Conservation (phyloP, 768 basidiomycete genomes). For the Psilocybe tampanensis region DNA sequence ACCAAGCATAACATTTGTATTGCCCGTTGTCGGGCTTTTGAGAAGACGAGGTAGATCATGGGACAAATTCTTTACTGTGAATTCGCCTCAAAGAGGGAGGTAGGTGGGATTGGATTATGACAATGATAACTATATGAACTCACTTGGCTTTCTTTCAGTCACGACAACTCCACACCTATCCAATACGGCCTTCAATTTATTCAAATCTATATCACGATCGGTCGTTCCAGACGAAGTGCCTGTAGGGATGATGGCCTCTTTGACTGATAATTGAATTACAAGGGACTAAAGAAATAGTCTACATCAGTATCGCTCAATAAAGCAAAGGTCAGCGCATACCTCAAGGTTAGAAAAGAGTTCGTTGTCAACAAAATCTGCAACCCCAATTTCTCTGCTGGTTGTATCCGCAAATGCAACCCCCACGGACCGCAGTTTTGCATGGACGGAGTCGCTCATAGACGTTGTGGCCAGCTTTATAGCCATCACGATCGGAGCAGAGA, state of each 20-base stretch:
- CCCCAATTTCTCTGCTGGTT: conserved; percentile 80
- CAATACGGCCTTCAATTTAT: conserved; percentile 82
- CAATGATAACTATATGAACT: conserved; percentile 18
- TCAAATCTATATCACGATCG: conserved; percentile 85
- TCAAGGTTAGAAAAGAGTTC: conserved; percentile 96
- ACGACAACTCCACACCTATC: conserved; percentile 91
- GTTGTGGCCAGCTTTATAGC: conserved; percentile 76
- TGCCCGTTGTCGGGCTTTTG: conserved; percentile 49
- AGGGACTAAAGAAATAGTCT: conserved; percentile 65
- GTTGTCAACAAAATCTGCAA: conserved; percentile 91
- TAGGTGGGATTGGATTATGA: not conserved
- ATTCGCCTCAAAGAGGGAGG: conserved; percentile 65
- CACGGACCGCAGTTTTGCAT: conserved; percentile 69
- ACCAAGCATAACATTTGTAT: conserved; percentile 58
- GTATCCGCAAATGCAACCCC: conserved; percentile 94
- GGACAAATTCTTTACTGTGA: conserved; percentile 74
- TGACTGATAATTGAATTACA: conserved; percentile 95
- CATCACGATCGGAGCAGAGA: conserved; percentile 86
- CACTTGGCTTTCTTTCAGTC: conserved; percentile 88
- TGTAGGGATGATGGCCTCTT: conserved; percentile 86
- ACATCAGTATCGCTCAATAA: not conserved
- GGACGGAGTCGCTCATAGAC: conserved; percentile 38
- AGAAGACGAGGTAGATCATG: conserved; percentile 80
- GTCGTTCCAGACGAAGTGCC: conserved; percentile 74
- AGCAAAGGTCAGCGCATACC: conserved; percentile 42